These are phyloP conservation scores for Candida tibetensis DNA, from an alignment of 805 yeast genomes.

Conservation along the genomic window DNA sequence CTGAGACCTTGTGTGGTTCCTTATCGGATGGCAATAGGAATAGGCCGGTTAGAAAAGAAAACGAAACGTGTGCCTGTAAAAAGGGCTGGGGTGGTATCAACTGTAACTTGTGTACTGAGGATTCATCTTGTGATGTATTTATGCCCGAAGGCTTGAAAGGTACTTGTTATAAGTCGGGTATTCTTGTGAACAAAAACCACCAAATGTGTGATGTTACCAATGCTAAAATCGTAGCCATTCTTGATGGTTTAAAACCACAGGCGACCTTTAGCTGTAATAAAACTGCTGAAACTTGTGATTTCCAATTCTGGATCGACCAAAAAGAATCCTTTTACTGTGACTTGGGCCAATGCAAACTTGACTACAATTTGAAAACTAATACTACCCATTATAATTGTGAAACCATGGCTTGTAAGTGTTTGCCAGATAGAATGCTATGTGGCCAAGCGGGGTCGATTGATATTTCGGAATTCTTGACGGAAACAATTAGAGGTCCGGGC, in stretches of 20 bases:
- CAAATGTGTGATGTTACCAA: constrained; percentile 96
- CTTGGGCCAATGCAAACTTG: constrained; percentile 66
- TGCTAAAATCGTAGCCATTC: constrained; percentile 74
- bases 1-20: constrained; percentile 83
- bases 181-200: constrained; percentile 72
- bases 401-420: constrained; percentile 77
- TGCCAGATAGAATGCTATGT: constrained; percentile 90
- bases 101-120: constrained; percentile 79
- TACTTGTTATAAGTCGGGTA: constrained; percentile 84
- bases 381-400: constrained; percentile 76
- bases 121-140: constrained; percentile 76
- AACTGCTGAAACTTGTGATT: constrained; percentile 65
- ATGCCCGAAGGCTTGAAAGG: constrained; percentile 86
- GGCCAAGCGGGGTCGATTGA: constrained; percentile 94
- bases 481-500: constrained; percentile 91
- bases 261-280: constrained; percentile 87
- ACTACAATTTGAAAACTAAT: constrained; percentile 59
- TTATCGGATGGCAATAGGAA: constrained; percentile 56
- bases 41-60: constrained; percentile 62
- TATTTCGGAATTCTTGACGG: constrained; percentile 86
- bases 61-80: constrained; percentile 64
- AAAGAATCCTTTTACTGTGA: constrained; percentile 90
- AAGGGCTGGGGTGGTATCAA: constrained; percentile 94
- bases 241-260: constrained; percentile 81
- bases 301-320: constrained; percentile 95